Percentiles rank a stretch among this genome's conserved stretches.
These are phyloP conservation scores for Rugosomyces carneus DNA, from an alignment of 1,284 basidiomycete species.

Conservation along the genomic window DNA sequence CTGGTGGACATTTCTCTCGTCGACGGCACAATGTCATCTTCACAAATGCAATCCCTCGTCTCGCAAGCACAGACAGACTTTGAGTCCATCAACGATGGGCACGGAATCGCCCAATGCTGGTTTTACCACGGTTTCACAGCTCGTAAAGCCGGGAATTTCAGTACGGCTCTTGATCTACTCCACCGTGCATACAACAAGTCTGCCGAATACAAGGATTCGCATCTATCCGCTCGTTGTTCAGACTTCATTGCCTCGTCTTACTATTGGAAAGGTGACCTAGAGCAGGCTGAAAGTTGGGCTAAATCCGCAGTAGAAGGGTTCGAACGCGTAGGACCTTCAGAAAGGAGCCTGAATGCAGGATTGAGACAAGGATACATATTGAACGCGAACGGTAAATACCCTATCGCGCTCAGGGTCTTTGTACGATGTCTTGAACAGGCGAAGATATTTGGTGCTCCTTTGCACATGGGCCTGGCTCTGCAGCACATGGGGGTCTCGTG, in stretches of 20 bases:
- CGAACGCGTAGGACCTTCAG: background rate
- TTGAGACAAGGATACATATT: background rate
- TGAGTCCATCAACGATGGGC: slow-evolving; percentile 1
- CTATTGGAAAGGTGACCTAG: background rate
- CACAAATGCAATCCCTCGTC: background rate
- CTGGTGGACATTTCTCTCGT: background rate
- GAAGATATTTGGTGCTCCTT: background rate
- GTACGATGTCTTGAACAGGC: background rate
- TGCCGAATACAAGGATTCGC: background rate
- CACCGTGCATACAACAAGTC: background rate
- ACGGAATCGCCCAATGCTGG: slow-evolving; percentile 4
- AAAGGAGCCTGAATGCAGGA: too few species aligned
- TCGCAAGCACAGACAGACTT: slow-evolving; percentile 4
- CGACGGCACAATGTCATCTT: background rate
- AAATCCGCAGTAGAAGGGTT: background rate
- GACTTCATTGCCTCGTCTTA: background rate
- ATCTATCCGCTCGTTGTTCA: background rate
- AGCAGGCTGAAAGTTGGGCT: slow-evolving; percentile 2
- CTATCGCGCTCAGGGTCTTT: background rate
- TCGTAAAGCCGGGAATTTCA: background rate
- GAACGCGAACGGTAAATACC: background rate
- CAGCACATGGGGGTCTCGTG: slow-evolving; percentile 5
- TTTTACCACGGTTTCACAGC: background rate
- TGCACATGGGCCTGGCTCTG: background rate
- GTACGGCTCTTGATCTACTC: background rate